Evolutionary conservation across 768 basidiomycete species (phyloP).

Genomic region (Gloeostereum incarnatum): DNA sequence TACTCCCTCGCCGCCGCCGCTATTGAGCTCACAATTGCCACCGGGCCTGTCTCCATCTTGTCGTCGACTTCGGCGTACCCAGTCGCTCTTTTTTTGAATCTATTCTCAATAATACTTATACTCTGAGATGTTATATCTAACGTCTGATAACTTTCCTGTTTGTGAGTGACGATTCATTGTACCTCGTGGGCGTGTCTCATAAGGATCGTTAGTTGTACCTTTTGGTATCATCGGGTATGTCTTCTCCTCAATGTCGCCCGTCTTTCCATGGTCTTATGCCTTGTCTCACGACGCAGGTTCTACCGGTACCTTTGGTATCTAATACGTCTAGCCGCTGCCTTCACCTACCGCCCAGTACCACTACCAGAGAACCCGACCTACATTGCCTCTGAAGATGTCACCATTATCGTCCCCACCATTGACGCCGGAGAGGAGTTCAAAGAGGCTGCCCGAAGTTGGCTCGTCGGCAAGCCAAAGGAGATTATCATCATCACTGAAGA

Average conservation of each 20-base stretch:
- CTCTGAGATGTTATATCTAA: constrained; percentile 60
- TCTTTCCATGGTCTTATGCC: not conserved
- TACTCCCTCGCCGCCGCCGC: too few relatives aligned
- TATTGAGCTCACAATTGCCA: too few relatives aligned
- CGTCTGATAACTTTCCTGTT: constrained; percentile 53
- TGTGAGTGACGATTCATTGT: constrained; percentile 30
- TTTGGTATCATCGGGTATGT: constrained; percentile 46
- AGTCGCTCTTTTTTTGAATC: too few relatives aligned
- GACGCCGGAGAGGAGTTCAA: constrained; percentile 75
- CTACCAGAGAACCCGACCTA: constrained; percentile 88
- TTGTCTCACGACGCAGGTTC: constrained; percentile 52
- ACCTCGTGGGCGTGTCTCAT: not conserved
- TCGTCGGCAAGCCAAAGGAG: constrained; percentile 84
- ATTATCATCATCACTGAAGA: constrained; percentile 70
- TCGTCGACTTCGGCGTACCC: too few relatives aligned
- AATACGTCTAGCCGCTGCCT: constrained; percentile 82
- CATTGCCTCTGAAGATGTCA: constrained; percentile 85
- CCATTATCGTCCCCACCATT: constrained; percentile 93
- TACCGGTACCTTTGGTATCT: constrained; percentile 92
- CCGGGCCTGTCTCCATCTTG: too few relatives aligned
- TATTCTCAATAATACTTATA: too few relatives aligned
- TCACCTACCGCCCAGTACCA: constrained; percentile 68
- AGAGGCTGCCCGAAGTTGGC: constrained; percentile 86
- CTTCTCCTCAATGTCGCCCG: not conserved
- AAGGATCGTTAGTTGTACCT: constrained; percentile 36